phyloP scores from a whole-genome alignment of 768 basidiomycete genomes.

The Calocera cornea region DNA sequence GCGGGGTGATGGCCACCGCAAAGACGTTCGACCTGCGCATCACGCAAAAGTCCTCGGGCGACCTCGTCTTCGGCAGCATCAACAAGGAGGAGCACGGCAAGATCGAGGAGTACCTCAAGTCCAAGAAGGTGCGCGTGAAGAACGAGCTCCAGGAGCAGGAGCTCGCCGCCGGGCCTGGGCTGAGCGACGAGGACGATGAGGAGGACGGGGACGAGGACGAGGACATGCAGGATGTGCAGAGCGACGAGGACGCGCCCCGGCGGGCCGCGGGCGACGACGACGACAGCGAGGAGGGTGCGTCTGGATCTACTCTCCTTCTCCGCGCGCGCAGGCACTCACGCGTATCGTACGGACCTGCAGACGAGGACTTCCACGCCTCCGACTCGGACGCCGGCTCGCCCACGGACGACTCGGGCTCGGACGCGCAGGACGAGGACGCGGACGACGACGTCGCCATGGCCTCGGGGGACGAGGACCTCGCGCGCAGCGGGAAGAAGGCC shows the following conservation, averaged over 20 bases:
- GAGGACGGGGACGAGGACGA: constrained; percentile 65
- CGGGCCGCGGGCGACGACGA: constrained; percentile 39
- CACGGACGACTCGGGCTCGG: constrained; percentile 45
- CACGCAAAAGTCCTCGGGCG: constrained; percentile 68
- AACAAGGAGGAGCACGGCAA: constrained; percentile 90
- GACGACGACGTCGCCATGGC: constrained; percentile 22
- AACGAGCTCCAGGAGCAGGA: constrained; percentile 93
- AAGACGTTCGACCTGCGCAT: constrained; percentile 91
- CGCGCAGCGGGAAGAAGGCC: constrained; percentile 50
- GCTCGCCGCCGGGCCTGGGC: constrained; percentile 48
- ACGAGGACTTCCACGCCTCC: constrained; percentile 83
- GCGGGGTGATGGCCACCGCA: constrained; percentile 68
- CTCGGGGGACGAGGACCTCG: constrained; percentile 15
- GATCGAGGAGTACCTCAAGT: constrained; percentile 70
- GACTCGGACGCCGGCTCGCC: constrained; percentile 82
- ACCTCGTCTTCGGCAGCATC: constrained; percentile 82
- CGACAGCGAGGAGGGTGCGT: constrained; percentile 59
- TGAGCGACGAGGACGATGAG: constrained; percentile 53
- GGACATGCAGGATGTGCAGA: constrained; percentile 69
- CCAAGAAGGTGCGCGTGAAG: constrained; percentile 87
- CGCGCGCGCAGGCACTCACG: too few relatives aligned
- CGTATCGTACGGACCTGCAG: constrained; percentile 32
- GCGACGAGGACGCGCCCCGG: constrained; percentile 46
- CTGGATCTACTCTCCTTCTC: neutral
- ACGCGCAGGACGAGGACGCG: constrained; percentile 58